These are phyloP conservation scores for Kazachstania sp. DNA, from an alignment of 1,139 yeast species.

Conservation along the genomic window DNA sequence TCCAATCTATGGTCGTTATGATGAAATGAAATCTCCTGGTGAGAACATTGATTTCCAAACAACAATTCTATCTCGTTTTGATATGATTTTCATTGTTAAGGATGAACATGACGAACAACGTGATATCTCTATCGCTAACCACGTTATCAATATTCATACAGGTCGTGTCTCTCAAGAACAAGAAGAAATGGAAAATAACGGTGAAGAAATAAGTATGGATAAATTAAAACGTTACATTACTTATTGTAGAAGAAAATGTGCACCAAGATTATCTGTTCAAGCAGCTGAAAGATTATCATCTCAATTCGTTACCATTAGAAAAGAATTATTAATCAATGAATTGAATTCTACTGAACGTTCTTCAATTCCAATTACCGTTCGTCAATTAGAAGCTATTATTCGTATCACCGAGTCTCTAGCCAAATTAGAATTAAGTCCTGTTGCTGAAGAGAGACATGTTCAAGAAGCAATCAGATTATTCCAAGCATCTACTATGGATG, in stretches of 20 bases:
- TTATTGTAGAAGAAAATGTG: conserved; percentile 82
- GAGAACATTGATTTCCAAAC: conserved; percentile 97
- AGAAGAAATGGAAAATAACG: conserved; percentile 46
- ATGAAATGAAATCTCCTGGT: conserved; percentile 92
- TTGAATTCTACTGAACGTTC: conserved; percentile 79
- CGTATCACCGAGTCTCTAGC: conserved; percentile 95
- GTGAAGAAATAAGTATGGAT: conserved; percentile 69
- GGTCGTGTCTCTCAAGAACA: conserved; percentile 45
- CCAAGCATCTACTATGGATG: conserved; percentile 96
- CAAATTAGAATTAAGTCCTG: conserved; percentile 70
- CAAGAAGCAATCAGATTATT: conserved; percentile 92
- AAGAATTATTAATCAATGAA: conserved; percentile 75
- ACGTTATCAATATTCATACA: conserved; percentile 91
- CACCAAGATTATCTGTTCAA: conserved; percentile 82
- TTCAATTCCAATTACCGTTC: conserved; percentile 91
- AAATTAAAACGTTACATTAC: conserved; percentile 89
- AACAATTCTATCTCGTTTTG: conserved; percentile 92
- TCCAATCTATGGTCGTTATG: conserved; percentile 94
- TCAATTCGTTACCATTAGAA: conserved; percentile 85
- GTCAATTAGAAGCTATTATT: conserved; percentile 95
- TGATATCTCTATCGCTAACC: conserved; percentile 86
- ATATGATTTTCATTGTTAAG: conserved; percentile 94
- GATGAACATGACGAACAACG: conserved; percentile 86
- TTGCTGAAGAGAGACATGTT: conserved; percentile 83
- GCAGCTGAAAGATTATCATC: conserved; percentile 92